These are phyloP conservation scores for Mycosphaerella arachidis DNA, from an alignment of 2,329 filamentous ascomycete species.

Conservation along the genomic window DNA sequence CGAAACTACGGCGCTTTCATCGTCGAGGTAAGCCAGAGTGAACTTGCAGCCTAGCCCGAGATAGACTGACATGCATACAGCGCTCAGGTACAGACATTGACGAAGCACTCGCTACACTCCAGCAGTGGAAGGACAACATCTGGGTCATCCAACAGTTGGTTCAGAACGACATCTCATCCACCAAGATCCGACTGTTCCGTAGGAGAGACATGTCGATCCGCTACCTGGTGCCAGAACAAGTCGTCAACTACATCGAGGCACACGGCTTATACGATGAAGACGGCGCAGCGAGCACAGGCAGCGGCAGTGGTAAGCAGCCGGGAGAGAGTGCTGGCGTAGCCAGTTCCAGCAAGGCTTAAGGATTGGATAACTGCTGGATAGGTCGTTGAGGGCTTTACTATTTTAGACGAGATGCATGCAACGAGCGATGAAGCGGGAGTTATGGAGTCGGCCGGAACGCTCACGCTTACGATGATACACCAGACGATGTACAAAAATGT, in stretches of 20 bases:
- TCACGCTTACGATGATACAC: neutral
- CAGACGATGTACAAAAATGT: neutral
- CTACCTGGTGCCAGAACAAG: slow-evolving; percentile 68
- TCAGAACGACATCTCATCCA: slow-evolving; percentile 77
- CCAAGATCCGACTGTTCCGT: slow-evolving; percentile 75
- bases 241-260: slow-evolving; percentile 54
- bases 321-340: slow-evolving; percentile 30
- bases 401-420: neutral
- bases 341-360: slow-evolving; percentile 4
- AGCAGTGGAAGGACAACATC: slow-evolving; percentile 80
- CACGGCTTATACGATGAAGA: slow-evolving; percentile 37
- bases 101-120: slow-evolving; percentile 75
- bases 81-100: slow-evolving; percentile 83
- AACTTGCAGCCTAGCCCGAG: neutral
- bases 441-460: neutral
- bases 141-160: slow-evolving; percentile 86
- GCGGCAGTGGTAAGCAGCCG: slow-evolving; percentile 29
- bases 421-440: neutral
- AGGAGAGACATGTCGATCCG: slow-evolving; percentile 77
- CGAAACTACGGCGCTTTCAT: slow-evolving; percentile 80
- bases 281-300: slow-evolving; percentile 25
- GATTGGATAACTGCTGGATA: no score
- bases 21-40: slow-evolving; percentile 44
- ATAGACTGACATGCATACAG: slow-evolving; percentile 64
- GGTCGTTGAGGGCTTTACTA: neutral